Base-by-base conservation (phyloP, 1,284 basidiomycete species). In the Apiotrichum laibachii region DNA sequence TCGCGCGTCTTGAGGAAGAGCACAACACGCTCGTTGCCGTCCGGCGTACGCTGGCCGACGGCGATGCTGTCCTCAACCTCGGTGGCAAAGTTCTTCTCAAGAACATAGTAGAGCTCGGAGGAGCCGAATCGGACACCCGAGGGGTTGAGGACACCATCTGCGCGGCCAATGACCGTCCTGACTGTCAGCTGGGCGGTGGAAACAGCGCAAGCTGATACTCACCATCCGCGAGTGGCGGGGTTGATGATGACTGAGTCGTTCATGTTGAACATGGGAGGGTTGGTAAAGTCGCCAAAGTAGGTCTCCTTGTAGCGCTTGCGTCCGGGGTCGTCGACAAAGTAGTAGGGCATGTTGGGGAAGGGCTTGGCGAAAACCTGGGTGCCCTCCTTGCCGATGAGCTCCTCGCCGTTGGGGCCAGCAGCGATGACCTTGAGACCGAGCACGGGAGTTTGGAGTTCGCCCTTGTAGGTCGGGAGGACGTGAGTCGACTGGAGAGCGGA, bases 261-360 rank as follows among this genome's bases (percentile, higher is more conserved):
- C 62, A 63, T 63, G 59, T 63, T 63, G 50, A 63, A 60, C 62
- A 63, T 63, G 19, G 62, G 62, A 33, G 62, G 62, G 53, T 60
- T 53, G 46, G 43, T 33, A 54, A 63, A 76, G 33, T 73, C 70
- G 12, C 50, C 56, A 57, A 73, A 75, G 63, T 75, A 76, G 2
- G 73, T 69, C 40, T 76, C 73, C 59, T 70, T 64, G 59, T 72
- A 73, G 48, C 70, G 68, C 55, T 68, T 66, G 62, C 72, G 59
- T 43, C 69, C 60, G 22, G 65, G 65, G 46, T 70, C 62, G 55
- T 71, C 59, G 45, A 56, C 56, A 53, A 67, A 61, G 58, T 63
- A 57, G 62, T 69, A 57, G 8, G 73, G 73, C 61, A 75, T 73
- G 37, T 73, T 75, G 2, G 73, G 70, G 59, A 76, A 76, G 4